Base-by-base conservation (phyloP, 169 alveolate species). In the Eimeria maxima region DNA sequence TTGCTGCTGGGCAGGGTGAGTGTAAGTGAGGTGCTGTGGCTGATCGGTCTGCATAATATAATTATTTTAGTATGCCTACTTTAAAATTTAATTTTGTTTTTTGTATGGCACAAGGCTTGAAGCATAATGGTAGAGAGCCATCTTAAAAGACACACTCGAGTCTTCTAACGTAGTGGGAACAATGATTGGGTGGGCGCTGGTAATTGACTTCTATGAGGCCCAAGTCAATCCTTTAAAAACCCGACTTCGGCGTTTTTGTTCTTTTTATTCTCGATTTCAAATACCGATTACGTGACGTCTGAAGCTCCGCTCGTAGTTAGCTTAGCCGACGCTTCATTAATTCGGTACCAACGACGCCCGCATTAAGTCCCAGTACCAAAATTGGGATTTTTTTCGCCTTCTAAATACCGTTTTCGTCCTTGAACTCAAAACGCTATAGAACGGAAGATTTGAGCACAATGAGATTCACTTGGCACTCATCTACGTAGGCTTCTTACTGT, bases 1-100 rank as follows among this genome's bases (percentile, higher is more conserved):
- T 45, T 11, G 38, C 73, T 63, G 73, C 13, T 67, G 78, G 78
- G 78, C 22, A 67, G 78, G 78, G 78, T 67, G 44, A 67, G 78
- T 67, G 78, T n/a, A 45, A 67, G 47, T 4, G 78, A 67, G 27
- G 78, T 67, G 78, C 78, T 29, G 74, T 65, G 44, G 18, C 78
- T 67, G 78, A 67, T 67, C 78, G 24, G 38, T 67, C 11, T 67
- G 78, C 47, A 29, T 4, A 6, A 22, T 10, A 5, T 29, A 7
- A 27, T 27, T 27, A 67, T 67, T 67, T 67, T 29, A 67, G 27
- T 27, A 67, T 67, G 5, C 20, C 78, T 27, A 0, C 38, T 67
- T 67, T 67, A 67, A 67, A 67, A 67, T 67, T 67, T 4, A 10
- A 7, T 13, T 67, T 29, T 0, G 29, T 1, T 10, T 67, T 67